A percentile compares a stretch with the other conserved stretches of the same genome.
These are phyloP conservation scores for Myriosclerotinia duriaeana DNA, from an alignment of 2,329 filamentous ascomycete genomes.

Conservation along the genomic window DNA sequence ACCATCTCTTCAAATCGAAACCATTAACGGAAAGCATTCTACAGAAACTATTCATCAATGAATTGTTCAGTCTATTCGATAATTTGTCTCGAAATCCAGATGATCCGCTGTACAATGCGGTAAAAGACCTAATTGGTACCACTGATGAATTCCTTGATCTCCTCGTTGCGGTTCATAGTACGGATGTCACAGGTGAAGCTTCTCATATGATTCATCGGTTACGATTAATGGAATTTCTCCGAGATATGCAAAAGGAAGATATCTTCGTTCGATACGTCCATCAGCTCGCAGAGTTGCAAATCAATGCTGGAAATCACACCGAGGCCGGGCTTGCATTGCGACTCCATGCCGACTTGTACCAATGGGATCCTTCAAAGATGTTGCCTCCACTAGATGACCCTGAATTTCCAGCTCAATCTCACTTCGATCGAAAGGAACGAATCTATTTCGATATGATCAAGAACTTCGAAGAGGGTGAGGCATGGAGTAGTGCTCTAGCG, in stretches of 20 bases:
- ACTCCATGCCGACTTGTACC: conserved; percentile 87
- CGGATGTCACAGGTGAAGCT: conserved; percentile 69
- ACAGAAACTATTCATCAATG: conserved; percentile 88
- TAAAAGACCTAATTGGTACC: conserved; percentile 77
- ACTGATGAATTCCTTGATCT: conserved; percentile 90
- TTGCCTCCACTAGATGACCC: conserved; percentile 70
- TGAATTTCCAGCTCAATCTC: conserved; percentile 75
- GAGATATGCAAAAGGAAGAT: conserved; percentile 95
- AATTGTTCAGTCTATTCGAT: conserved; percentile 79
- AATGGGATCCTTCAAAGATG: conserved; percentile 75
- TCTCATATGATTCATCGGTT: conserved; percentile 84
- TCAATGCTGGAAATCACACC: conserved; percentile 71
- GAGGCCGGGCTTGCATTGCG: conserved; percentile 87
- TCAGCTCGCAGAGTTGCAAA: conserved; percentile 78
- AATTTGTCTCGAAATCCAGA: conserved; percentile 63
- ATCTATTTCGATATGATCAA: conserved; percentile 95
- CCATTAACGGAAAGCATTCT: conserved; percentile 82
- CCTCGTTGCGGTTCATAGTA: conserved; percentile 82
- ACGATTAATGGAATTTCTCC: conserved; percentile 90
- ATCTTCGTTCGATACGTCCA: conserved; percentile 97
- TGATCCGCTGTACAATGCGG: conserved; percentile 71
- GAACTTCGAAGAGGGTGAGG: conserved; percentile 89
- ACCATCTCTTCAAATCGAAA: conserved; percentile 85
- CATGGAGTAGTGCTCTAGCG: conserved; percentile 83
- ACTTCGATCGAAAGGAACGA: conserved; percentile 89